These are phyloP conservation scores for Lolium perenne DNA, from an alignment of 176 grass and related monocot species.

Conservation along the genomic window DNA sequence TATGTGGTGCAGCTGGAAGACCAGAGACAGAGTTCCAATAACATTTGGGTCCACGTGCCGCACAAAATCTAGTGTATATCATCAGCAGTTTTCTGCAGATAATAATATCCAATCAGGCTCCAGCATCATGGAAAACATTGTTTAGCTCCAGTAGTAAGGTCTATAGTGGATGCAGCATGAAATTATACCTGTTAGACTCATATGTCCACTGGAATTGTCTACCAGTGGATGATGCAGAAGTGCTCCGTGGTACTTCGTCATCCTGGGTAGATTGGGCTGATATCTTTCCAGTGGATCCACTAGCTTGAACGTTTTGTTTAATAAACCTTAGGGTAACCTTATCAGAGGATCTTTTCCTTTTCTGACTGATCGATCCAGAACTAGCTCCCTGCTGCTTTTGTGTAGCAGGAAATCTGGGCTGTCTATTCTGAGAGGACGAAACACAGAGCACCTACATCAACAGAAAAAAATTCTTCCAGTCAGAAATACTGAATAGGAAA, in stretches of 20 bases:
- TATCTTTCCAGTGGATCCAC: slow-evolving; percentile 39
- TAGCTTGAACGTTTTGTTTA: slow-evolving; percentile 35
- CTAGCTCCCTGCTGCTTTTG: slow-evolving; percentile 45
- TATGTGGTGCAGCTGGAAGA: slow-evolving; percentile 78
- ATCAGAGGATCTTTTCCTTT: slow-evolving; percentile 64
- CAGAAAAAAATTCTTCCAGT: slow-evolving; percentile 25
- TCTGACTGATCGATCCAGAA: slow-evolving; percentile 49
- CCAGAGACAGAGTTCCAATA: slow-evolving; percentile 77
- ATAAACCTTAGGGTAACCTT: slow-evolving; percentile 40
- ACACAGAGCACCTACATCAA: slow-evolving; percentile 79
- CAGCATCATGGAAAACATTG: slow-evolving; percentile 12
- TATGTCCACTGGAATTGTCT: slow-evolving; percentile 86
- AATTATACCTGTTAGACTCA: slow-evolving; percentile 78
- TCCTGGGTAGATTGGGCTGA: slow-evolving; percentile 26
- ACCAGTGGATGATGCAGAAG: slow-evolving; percentile 35
- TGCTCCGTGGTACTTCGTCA: slow-evolving; percentile 36
- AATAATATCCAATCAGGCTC: slow-evolving; percentile 32
- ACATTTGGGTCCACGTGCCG: slow-evolving; percentile 72
- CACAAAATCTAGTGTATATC: slow-evolving; percentile 75
- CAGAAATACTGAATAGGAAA: slow-evolving; percentile 35
- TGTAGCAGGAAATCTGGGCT: slow-evolving; percentile 33
- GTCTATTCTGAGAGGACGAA: slow-evolving; percentile 49
- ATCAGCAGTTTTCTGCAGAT: slow-evolving; percentile 80
- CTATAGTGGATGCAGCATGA: slow-evolving; percentile 13
- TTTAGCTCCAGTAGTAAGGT: slow-evolving; percentile 37